phyloP scores from a whole-genome alignment of 495 filamentous ascomycete species.

The Thermochaetoides thermophila region DNA sequence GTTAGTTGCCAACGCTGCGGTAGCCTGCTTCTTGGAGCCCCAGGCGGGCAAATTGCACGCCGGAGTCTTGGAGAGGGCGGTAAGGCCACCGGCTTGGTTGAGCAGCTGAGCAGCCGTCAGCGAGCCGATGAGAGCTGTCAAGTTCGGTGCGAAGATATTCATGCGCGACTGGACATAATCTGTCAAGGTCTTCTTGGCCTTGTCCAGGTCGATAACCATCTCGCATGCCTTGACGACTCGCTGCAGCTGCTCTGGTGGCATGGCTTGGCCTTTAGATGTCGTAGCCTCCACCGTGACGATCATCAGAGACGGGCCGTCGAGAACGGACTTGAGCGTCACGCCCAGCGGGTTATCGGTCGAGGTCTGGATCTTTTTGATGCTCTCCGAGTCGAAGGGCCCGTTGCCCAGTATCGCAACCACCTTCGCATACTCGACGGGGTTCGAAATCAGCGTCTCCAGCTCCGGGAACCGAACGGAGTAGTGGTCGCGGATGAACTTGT shows the following conservation, averaged over 20 bases:
- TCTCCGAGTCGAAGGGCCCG: conserved; percentile 73
- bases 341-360: conserved; percentile 65
- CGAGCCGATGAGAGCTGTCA: conserved; percentile 84
- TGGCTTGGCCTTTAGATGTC: conserved; percentile 63
- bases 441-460: conserved; percentile 85
- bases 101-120: conserved; percentile 94
- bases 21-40: conserved; percentile 72
- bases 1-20: conserved; percentile 83
- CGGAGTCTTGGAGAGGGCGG: conserved; percentile 78
- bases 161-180: conserved; percentile 96
- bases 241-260: conserved; percentile 61
- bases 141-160: conserved; percentile 87
- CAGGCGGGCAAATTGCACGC: conserved; percentile 84
- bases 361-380: conserved; percentile 56
- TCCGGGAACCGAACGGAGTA: conserved; percentile 91
- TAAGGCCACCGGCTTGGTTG: conserved; percentile 80
- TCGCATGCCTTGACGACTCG: conserved; percentile 65
- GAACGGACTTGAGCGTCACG: conserved; percentile 55
- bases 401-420: conserved; percentile 88
- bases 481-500: conserved; percentile 91
- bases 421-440: conserved; percentile 89
- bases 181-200: conserved; percentile 73
- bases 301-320: conserved; percentile 86
- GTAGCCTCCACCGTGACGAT: conserved; percentile 92
- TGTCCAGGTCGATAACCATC: conserved; percentile 74